Base-by-base conservation (phyloP, 176 grass and related monocot genomes). In the Juncus effusus region DNA sequence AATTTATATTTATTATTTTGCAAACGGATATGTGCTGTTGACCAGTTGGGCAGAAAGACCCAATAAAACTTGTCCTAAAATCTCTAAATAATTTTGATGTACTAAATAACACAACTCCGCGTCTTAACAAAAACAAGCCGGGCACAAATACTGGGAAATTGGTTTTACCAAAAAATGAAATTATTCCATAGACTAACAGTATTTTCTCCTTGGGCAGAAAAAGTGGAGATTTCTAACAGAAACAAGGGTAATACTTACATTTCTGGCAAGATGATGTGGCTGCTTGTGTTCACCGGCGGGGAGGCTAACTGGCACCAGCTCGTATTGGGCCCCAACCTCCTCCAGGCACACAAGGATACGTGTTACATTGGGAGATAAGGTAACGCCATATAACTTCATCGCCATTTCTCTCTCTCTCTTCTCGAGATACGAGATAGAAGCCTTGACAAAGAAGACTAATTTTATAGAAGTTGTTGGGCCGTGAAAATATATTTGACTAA, bases 301-400 rank as follows among this genome's bases (percentile, higher is more conserved):
- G n/a, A 60, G 10, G 68, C 64, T 12, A 41, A 79, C 47, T 0
- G 50, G 68, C 60, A 73, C 50, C 10, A 73, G 10, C 77, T 79
- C 67, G 60, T 79, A 79, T 15, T 79, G 36, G 0, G 60, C 77
- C 2, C 77, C 68, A 10, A 64, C 77, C 60, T 79, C 77, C 77
- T 79, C 77, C 14, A 79, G 55, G 39, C 67, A 65, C 15, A 80
- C 51, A 5, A 80, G 51, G 15, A 79, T 57, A 7, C 67, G 42
- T 10, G 19, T 16, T 4, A 80, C 36, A 42, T 73, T 64, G 2
- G 59, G 11, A 12, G 68, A 59, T 38, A 50, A 14, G 7, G 60
- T 11, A 7, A 13, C 8, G 5, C 67, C 77, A 13, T 51, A 79
- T 51, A 79, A 7, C 59, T 79, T 79, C 45, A 70, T 52, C 16